Evolutionary conservation across 176 grass and related monocot genomes (phyloP), one percentile per base, ranked within the genome.

Genomic region (Eragrostis curvula): DNA sequence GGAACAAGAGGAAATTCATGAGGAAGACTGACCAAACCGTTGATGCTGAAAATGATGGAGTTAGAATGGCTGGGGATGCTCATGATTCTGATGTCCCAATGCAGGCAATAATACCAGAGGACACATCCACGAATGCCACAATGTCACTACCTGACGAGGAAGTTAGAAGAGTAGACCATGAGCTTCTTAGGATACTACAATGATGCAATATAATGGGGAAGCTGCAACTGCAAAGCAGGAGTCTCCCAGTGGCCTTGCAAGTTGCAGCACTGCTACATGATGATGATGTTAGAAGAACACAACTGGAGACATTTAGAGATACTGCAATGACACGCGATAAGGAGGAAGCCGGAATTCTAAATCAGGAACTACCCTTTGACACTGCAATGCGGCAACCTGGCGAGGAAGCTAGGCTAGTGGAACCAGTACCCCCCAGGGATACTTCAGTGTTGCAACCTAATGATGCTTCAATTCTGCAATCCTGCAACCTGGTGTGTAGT

Each of bases 1-100:
- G 91, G 96, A 83, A 89, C 55, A 98, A 86, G 73, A 85, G 47
- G 66, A 93, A 89, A 70, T 73, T 80, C 48, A 83, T 63, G 72
- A 88, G 79, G 59, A 91, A 81, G 66, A 71, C 87, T 63, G 83
- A 49, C 5, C 72, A 89, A 51, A 64, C 39, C 50, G 67, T 71
- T 79, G 65, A 84, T 27, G 50, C 50, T 44, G 76, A 76, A 62
- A 87, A 89, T 23, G 61, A 89, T 79, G 82, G 79, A 73, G 11
- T 74, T 90, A 64, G 21, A 58, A 42, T 51, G 82, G 45, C 46
- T 43, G 79, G 32, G 59, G 87, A 80, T 75, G 63, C 7, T 80
- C 43, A 70, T 62, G 61, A 52, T 62, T 75, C 61, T 20, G 70
- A 85, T 89, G 42, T 46, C 23, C 23, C 53, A 50, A 68, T 84